Evolutionary conservation across 257 asterid genomes (phyloP).

Genomic region (Jacaranda mimosifolia): DNA sequence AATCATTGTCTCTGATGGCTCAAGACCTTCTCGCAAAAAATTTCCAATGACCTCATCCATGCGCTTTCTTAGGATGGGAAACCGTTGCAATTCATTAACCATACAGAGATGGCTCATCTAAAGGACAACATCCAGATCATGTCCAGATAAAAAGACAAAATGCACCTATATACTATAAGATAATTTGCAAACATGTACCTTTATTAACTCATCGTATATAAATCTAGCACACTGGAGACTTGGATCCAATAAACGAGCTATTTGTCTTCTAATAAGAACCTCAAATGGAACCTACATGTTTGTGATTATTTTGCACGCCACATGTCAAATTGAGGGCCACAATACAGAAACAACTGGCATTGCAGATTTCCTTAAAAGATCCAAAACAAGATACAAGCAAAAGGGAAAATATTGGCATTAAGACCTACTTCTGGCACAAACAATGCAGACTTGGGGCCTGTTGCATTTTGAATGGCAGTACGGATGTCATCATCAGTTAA

Average conservation of each 20-base stretch:
- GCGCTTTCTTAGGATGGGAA: constrained; percentile 83
- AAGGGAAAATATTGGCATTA: constrained; percentile 8
- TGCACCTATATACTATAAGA: constrained; percentile 18
- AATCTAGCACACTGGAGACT: constrained; percentile 98
- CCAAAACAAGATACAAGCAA: constrained; percentile 5
- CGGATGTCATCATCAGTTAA: constrained; percentile 97
- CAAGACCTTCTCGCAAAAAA: constrained; percentile 93
- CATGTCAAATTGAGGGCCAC: constrained; percentile 6
- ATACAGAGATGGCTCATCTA: constrained; percentile 97
- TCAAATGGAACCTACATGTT: constrained; percentile 90
- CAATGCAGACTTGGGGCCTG: constrained; percentile 87
- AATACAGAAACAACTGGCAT: not conserved
- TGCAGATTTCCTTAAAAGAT: constrained; percentile 1
- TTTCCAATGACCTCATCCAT: constrained; percentile 92
- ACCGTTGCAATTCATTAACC: constrained; percentile 91
- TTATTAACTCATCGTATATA: constrained; percentile 91
- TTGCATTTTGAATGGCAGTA: constrained; percentile 94
- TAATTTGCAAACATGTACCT: constrained; percentile 50
- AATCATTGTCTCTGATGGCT: constrained; percentile 93
- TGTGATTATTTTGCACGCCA: constrained; percentile 32
- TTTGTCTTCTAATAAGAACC: constrained; percentile 92
- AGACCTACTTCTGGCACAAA: constrained; percentile 91
- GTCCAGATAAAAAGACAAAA: constrained; percentile 18
- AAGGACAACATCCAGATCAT: constrained; percentile 27
- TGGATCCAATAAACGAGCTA: constrained; percentile 92